Conservation (phyloP, 257 asterid species). For the Solanum medicagineum region DNA sequence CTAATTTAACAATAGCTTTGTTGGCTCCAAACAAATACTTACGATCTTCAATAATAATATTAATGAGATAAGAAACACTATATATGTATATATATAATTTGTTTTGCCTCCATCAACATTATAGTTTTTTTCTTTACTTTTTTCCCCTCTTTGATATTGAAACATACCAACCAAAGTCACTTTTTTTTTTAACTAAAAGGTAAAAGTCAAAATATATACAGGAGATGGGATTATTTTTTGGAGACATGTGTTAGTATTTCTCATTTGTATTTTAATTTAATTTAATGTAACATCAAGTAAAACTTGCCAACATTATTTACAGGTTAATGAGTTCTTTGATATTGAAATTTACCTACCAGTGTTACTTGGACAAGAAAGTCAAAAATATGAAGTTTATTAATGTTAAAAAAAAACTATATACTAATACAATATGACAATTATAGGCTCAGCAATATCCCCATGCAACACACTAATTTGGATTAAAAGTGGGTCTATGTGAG, state of each 20-base stretch:
- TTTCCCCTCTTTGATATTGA: background rate
- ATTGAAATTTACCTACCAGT: background rate
- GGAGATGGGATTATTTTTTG: background rate
- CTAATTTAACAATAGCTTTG: background rate
- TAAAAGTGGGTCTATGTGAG: too few species aligned
- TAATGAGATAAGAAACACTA: too few species aligned
- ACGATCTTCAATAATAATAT: too few species aligned
- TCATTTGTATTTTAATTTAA: background rate
- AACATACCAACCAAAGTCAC: background rate
- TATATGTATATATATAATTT: too few species aligned
- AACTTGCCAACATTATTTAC: background rate
- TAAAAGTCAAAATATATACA: background rate
- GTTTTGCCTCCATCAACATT: too few species aligned
- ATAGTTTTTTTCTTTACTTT: too few species aligned
- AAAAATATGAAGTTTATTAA: background rate
- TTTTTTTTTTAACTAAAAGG: too few species aligned
- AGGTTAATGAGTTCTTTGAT: background rate
- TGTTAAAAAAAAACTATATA: background rate
- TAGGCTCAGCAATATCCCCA: too few species aligned
- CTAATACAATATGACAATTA: background rate
- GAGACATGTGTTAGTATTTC: background rate
- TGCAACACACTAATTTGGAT: too few species aligned
- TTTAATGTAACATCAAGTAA: background rate
- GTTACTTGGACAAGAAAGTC: background rate
- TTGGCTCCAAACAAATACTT: background rate